Base-by-base conservation (phyloP, 768 basidiomycete genomes). In the Rubroboletus satanas region DNA sequence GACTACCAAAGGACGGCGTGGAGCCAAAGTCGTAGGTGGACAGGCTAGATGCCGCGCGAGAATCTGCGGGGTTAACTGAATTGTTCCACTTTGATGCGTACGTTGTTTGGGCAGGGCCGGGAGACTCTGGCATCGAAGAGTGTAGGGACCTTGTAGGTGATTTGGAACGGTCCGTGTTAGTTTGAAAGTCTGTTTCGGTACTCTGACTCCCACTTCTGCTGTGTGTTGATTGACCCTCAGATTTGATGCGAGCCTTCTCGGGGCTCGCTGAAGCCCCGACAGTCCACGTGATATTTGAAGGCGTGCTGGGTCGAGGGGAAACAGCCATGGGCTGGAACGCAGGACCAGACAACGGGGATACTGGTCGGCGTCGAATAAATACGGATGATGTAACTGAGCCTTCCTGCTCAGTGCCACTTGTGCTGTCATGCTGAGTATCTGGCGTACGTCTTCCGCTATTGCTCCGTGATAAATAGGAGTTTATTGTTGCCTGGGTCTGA, bases 241-340 rank as follows among this genome's bases (percentile, higher is more conserved):
- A 62, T 63, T 56, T 73, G 59, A 51, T 51, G 56, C 72, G 67
- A 62, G 66, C 44, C 49, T 66, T 70, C 32, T 70, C 70, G n/a
- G 58, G 64, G 45, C 66, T 71, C 31, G 64, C 44, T 17, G 75
- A 71, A 23, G 74, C 53, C n/a, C 59, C 71, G 38, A 71, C 61
- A 49, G 77, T 82, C 88, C 88, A 90, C n/a, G 82, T 80, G 49
- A 89, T 78, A 66, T 87, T 88, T 2, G 90, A 90, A 35, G 89
- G 89, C 28, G 89, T 88, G 43, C 66, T 64, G 31, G 79, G 75
- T 38, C 77, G 73, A 52, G 78, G 74, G 51, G 83, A 77, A 23
- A 80, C 77, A 7, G 79, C 62, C 73, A 87, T 74, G 7, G 83
- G 78, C 68, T 86, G 87, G 66, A 76, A 88, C 4, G 81, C 70